Base-by-base conservation (phyloP, 1,139 yeast species). In the Blastobotrys indianensis region DNA sequence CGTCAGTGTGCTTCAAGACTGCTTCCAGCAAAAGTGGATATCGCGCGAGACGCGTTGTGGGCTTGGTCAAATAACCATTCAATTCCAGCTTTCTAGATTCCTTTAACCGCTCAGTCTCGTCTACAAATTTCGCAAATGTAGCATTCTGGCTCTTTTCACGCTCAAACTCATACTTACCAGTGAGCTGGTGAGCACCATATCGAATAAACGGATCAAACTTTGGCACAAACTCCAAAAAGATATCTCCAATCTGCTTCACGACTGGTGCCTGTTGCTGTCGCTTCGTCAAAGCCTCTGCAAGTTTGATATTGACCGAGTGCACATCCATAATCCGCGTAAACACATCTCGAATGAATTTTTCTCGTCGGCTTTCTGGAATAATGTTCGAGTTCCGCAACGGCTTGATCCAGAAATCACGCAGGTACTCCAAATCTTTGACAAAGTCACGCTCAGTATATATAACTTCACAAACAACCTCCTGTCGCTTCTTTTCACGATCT, bases 121-220 rank as follows among this genome's bases (percentile, higher is more conserved):
- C 96, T 49, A 92, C 85, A 64, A 92, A 92, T 60, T 94, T 73
- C 17, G 95, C 92, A 69, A 92, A 92, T 52, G 85, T 77, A 49
- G 94, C 83, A 64, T 94, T 92, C 28, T 84, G 86, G 50, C 87
- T 83, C 64, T 88, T 87, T 62, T 92, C 98, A 44, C 97, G 76
- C 67, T 92, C 98, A 67, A 88, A 88, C 65, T 92, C 95, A 66
- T 87, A 88, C 64, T 88, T 87, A 10, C 97, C 97, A 68, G 87
- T 88, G 45, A 92, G 88, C 63, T 94, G 94, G 49, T 92, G 88
- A n/a, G 97, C 97, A 50, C 95, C 94, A 63, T 92, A 92, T 42
- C 84, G 76, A 44, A 92, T 83, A 66, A 90, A 92, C 2, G 97
- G 95, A 52, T 88, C 96, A 66, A 92, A 90, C 54, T 78, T 77